Conservation (phyloP, 129 eudicot species). For the Logfia minima region DNA sequence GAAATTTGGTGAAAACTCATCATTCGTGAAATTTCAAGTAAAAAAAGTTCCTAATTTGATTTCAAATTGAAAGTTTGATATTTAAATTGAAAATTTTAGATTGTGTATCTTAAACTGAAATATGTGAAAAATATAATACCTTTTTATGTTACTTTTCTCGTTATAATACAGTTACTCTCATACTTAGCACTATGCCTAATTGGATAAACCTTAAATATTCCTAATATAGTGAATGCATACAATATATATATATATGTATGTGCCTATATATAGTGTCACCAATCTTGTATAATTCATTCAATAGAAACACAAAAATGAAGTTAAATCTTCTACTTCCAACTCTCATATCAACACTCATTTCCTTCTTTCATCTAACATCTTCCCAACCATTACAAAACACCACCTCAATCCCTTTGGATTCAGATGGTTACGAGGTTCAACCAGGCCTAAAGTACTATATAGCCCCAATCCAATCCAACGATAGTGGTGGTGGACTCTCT, state of each 20-base stretch:
- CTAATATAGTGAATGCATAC: neutral
- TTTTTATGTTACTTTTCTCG: too few species aligned
- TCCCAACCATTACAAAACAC: too few species aligned
- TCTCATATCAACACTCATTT: too few species aligned
- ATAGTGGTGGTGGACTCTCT: constrained; percentile 58
- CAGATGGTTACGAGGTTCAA: constrained; percentile 54
- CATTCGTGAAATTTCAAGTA: too few species aligned
- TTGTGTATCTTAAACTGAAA: too few species aligned
- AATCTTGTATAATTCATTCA: too few species aligned
- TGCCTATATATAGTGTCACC: constrained; percentile 33
- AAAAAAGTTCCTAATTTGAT: too few species aligned
- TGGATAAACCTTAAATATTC: neutral
- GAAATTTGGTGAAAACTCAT: too few species aligned
- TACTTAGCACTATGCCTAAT: neutral
- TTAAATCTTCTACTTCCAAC: constrained; percentile 10
- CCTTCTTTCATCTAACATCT: too few species aligned
- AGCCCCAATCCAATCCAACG: constrained; percentile 31
- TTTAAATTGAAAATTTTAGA: neutral
- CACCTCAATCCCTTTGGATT: constrained; percentile 40
- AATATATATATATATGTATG: neutral
- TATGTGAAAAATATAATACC: too few species aligned
- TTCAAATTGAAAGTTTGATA: too few species aligned
- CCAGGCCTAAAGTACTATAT: constrained; percentile 43
- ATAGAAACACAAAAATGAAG: constrained; percentile 30
- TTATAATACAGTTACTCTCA: neutral